Base-by-base conservation (phyloP, 345 rosid genomes). In the Erysimum cheiranthoides region DNA sequence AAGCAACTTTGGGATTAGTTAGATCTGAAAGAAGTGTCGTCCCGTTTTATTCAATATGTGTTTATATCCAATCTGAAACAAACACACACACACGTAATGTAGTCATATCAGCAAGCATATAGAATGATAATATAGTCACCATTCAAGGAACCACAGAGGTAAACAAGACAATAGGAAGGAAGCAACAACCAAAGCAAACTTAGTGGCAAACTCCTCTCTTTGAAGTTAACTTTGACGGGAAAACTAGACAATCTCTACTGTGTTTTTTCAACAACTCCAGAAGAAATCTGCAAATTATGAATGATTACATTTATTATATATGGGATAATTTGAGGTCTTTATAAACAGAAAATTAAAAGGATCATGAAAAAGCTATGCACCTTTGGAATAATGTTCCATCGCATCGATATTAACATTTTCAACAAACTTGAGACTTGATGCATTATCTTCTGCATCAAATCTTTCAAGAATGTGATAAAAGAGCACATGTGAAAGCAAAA, bases 331-430 rank as follows among this genome's bases (percentile, higher is more conserved):
- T 12, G 14, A 2, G 43, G 5, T 38, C 47, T 12, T 4, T 6
- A 32, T 10, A 39, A 66, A 16, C 16, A 5, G 27, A 8, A 59
- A 49, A 31, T 6, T 30, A 59, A 32, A 51, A 51, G 58, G 1
- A 36, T 39, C 8, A 42, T 51, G 57, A 32, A 31, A 72, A 53
- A 21, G 50, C 27, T 61, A 62, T 18, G 64, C 84, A 92, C 97
- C 96, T 92, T 67, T 86, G 96, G 80, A 94, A 92, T 18, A 94
- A 85, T 5, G 95, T 94, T 85, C 93, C n/a, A n/a, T n/a, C n/a
- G n/a, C 96, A 72, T 92, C 75, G 27, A 82, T 80, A 66, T 78
- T 69, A 53, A 75, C 71, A 76, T 87, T 87, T 42, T 84, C 31
- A 74, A 82, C 46, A 62, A 94, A 92, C 68, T 92, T 86, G 56